phyloP scores from a whole-genome alignment of 345 rosid genomes.

The Salix suchowensis region DNA sequence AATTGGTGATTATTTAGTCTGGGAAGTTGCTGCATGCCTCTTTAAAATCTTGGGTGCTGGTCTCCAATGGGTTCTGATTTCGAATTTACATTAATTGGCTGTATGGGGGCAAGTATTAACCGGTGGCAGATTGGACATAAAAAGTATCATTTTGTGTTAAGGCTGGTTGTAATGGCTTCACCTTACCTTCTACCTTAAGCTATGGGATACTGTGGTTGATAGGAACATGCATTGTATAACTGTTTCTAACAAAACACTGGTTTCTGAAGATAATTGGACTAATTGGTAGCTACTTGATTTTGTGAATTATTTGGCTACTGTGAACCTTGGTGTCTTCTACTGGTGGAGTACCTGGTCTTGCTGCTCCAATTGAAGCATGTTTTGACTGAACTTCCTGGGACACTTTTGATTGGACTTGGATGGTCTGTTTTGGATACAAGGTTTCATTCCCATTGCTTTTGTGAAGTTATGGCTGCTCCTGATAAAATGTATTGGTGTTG shows the following conservation, averaged over 20 bases:
- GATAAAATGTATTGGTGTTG: slow-evolving; percentile 17
- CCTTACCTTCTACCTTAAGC: background rate
- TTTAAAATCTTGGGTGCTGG: slow-evolving; percentile 7
- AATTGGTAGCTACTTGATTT: slow-evolving; percentile 9
- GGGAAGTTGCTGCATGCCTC: slow-evolving; percentile 3
- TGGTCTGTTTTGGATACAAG: slow-evolving; percentile 16
- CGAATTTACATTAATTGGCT: background rate
- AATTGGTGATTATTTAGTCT: background rate
- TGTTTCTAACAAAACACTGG: slow-evolving; percentile 13
- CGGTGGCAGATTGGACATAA: slow-evolving; percentile 3
- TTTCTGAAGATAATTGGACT: slow-evolving; percentile 14
- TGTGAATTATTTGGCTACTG: background rate
- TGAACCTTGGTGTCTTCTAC: background rate
- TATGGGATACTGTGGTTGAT: background rate
- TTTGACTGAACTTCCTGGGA: slow-evolving; percentile 12
- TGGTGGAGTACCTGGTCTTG: background rate
- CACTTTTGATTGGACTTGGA: slow-evolving; percentile 8
- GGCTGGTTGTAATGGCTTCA: slow-evolving; percentile 4
- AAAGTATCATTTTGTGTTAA: background rate
- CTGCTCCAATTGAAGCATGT: slow-evolving; percentile 13
- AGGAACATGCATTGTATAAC: background rate
- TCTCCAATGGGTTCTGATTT: background rate
- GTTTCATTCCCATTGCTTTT: slow-evolving; percentile 2
- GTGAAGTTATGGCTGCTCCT: slow-evolving; percentile 19
- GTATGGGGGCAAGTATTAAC: background rate